Conservation (phyloP, 331 rosid genomes). For the Acacia concinna region DNA sequence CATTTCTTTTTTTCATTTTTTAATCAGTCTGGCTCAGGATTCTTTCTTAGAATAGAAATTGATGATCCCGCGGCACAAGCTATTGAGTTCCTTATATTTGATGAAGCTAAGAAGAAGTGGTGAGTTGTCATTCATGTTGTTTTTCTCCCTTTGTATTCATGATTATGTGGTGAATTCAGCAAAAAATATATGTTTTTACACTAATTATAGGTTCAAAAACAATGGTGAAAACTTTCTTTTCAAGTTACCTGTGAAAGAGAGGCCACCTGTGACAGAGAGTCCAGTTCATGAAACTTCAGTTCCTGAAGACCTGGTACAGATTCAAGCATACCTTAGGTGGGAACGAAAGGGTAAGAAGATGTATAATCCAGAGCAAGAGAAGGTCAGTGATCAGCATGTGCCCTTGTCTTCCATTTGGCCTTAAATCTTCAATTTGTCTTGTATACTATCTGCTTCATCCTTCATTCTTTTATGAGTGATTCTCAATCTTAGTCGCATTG, state of each 20-base stretch:
- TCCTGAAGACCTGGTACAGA: slow-evolving; percentile 96
- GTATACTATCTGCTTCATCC: slow-evolving; percentile 2
- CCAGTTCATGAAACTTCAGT: slow-evolving; percentile 55
- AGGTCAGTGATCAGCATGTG: slow-evolving; percentile 59
- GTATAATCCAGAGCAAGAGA: slow-evolving; percentile 88
- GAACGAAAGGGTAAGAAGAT: slow-evolving; percentile 91
- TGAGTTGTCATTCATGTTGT: slow-evolving; percentile 37
- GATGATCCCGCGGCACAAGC: slow-evolving; percentile 84
- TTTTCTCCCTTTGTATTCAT: not conserved
- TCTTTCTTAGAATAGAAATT: slow-evolving; percentile 70
- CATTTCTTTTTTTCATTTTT: not conserved
- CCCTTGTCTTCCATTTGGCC: slow-evolving; percentile 20
- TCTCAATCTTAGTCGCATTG: not conserved
- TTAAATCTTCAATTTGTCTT: slow-evolving; percentile 23
- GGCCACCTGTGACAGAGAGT: slow-evolving; percentile 43
- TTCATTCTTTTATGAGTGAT: not conserved
- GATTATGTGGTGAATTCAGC: slow-evolving; percentile 6
- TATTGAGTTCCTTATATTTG: slow-evolving; percentile 86
- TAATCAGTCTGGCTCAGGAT: slow-evolving; percentile 74
- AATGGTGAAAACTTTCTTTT: slow-evolving; percentile 74
- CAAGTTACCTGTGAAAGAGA: slow-evolving; percentile 53
- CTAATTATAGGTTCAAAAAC: slow-evolving; percentile 72
- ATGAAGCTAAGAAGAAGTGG: slow-evolving; percentile 88
- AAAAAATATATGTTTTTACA: not conserved
- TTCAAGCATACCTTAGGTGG: slow-evolving; percentile 95